Evolutionary conservation across 352 stramenopile species (phyloP).

Genomic region (Pythium utonaiense): DNA sequence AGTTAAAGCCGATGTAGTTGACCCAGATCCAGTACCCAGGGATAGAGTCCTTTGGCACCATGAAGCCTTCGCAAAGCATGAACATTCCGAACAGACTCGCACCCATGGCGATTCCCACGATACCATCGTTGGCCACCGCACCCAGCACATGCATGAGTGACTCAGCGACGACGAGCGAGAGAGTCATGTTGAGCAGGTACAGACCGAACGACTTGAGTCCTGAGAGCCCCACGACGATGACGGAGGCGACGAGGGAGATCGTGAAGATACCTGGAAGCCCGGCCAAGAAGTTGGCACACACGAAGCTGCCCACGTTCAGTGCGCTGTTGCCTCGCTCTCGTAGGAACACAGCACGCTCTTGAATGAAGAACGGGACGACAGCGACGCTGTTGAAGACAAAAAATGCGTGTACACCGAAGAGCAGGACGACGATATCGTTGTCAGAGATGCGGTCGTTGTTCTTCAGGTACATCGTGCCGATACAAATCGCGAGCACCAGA

Average conservation of each 20-base stretch:
- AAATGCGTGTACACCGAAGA: constrained; percentile 89
- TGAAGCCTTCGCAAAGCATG: constrained; percentile 86
- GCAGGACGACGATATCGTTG: constrained; percentile 41
- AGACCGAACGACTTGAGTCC: constrained; percentile 30
- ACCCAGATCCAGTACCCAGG: constrained; percentile 43
- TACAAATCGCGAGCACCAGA: constrained; percentile 57
- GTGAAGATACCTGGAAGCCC: constrained; percentile 46
- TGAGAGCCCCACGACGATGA: constrained; percentile 29
- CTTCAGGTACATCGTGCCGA: constrained; percentile 65
- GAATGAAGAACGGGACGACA: constrained; percentile 75
- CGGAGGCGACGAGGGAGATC: constrained; percentile 43
- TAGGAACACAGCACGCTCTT: constrained; percentile 79
- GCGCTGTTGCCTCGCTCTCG: constrained; percentile 80
- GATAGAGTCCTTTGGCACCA: constrained; percentile 53
- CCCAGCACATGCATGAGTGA: constrained; percentile 77
- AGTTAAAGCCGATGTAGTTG: constrained; percentile 58
- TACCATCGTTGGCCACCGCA: constrained; percentile 77
- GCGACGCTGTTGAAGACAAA: constrained; percentile 90
- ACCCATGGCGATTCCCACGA: constrained; percentile 82
- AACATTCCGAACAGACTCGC: constrained; percentile 84
- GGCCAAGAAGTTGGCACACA: constrained; percentile 52
- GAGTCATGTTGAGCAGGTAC: constrained; percentile 43
- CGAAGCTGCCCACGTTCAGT: constrained; percentile 58
- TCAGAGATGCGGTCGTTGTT: constrained; percentile 40
- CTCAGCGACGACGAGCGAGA: constrained; percentile 71